Base-by-base conservation (phyloP, 306 rosid species). In the Dalbergia oliveri region DNA sequence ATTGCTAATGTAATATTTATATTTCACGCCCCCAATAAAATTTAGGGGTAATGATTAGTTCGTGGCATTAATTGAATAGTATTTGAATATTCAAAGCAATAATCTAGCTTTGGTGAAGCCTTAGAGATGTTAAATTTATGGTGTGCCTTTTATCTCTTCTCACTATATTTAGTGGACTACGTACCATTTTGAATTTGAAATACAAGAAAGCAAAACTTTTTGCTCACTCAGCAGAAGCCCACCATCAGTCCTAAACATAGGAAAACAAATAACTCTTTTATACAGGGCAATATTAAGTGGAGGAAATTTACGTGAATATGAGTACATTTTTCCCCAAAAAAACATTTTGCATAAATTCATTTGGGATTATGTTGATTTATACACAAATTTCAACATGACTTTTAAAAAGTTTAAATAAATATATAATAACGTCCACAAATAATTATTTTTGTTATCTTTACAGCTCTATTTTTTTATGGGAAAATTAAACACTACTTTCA, bases 161-260 rank as follows among this genome's bases (percentile, higher is more conserved):
- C 81, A 66, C 69, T 71, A 53, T 69, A 57, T 37, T n/a, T 72
- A 85, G 88, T 86, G 89, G 34, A 64, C 59, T 21, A n/a, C n/a
- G n/a, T n/a, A 41, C 82, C 86, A 86, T 82, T 82, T 82, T 64
- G 69, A 75, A 50, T 75, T 69, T 79, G 79, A 65, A 75, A 80
- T 65, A 26, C 43, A 56, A 35, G 41, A n/a, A n/a, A n/a, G n/a
- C n/a, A n/a, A n/a, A n/a, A n/a, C n/a, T n/a, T 79, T 69, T 58
- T 69, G 68, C 61, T 73, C 51, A 50, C 69, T 60, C 49, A 60
- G 70, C 11, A 72, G 26, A 78, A 62, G 39, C 66, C 83, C 82
- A 82, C 82, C 79, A 78, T 59, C 62, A 35, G 73, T 80, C 72
- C 19, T 37, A 47, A 58, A 76, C 66, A 66, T 72, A 37, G 69